Evolutionary conservation across 169 alveolate species (phyloP), one percentile per base, ranked within the genome.

Genomic region (Cyclospora cayetanensis): DNA sequence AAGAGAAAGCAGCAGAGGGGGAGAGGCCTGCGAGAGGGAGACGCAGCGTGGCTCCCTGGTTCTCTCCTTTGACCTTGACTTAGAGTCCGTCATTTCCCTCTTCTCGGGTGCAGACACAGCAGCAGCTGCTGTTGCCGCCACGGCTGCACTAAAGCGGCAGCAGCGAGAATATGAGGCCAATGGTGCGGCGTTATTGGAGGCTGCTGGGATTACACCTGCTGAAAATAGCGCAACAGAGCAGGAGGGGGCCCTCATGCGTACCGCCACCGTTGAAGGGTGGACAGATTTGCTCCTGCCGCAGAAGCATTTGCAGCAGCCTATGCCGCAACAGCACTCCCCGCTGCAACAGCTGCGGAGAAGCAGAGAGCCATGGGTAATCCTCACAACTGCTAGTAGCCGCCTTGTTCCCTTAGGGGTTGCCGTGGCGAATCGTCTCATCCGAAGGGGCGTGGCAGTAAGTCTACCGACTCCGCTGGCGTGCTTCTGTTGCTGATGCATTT

Each of bases 381-480:
- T 74, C n/a, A 74, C 84, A 39, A 74, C 84, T 41, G 84, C 84
- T n/a, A 74, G 84, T 60, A 41, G 65, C 41, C 84, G 84, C 39
- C 84, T 74, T 22, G n/a, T 74, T 15, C 84, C 84, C 18, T n/a
- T 74, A 27, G 84, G 84, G n/a, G 84, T 74, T 42, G 84, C 84
- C 25, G 55, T 74, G n/a, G 84, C 84, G 12, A 74, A 74, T 25
- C 84, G 84, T 39, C 84, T 74, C 60, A 74, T 74, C 37, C 60
- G 84, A 52, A 15, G 84, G 35, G 84, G 84, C n/a, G 84, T 74
- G 11, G 65, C 55, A 22, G 84, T 74, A 39, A 41, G 84, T 22
- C 63, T 22, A 7, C 1, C 22, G 42, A 20, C 5, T 5, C 3
- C 25, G 63, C 52, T 37, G 15, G 25, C n/a, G n/a, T 39, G 1